Evolutionary conservation across 352 stramenopile species (phyloP).

Genomic region (Aphanomyces astaci): DNA sequence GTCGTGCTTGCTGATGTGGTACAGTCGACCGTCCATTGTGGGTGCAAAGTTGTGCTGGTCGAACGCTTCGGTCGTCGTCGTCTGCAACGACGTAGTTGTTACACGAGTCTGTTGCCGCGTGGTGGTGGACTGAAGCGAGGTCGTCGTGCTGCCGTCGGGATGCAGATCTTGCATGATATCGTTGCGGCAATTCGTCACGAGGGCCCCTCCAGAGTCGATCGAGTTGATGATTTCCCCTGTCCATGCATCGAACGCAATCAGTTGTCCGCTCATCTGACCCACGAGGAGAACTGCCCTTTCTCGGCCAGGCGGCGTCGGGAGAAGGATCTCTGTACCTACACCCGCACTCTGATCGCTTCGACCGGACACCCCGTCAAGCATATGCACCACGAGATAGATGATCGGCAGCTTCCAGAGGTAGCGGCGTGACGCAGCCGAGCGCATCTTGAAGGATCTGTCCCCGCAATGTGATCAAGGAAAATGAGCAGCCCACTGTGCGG

Average conservation of each 20-base stretch:
- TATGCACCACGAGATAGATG: neutral
- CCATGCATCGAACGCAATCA: conserved; percentile 74
- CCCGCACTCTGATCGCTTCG: neutral
- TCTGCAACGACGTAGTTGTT: conserved; percentile 15
- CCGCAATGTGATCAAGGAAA: neutral
- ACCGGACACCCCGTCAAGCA: neutral
- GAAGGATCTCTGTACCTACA: neutral
- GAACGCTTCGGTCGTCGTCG: neutral
- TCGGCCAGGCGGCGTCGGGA: neutral
- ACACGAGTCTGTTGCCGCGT: conserved; percentile 25
- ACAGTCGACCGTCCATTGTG: conserved; percentile 50
- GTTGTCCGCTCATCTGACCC: conserved; percentile 61
- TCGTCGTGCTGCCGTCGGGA: neutral
- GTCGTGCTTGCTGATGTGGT: conserved; percentile 45
- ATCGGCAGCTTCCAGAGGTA: neutral
- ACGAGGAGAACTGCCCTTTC: conserved; percentile 41
- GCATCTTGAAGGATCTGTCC: neutral
- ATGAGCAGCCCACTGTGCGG: neutral
- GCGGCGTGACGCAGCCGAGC: neutral
- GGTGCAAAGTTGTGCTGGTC: conserved; percentile 21
- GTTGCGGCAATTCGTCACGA: conserved; percentile 40
- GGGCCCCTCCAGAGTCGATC: conserved; percentile 74
- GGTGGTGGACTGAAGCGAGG: conserved; percentile 25
- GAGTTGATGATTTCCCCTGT: conserved; percentile 69
- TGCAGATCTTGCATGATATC: conserved; percentile 12